Conservation (phyloP, 768 basidiomycete genomes). For the Cystobasidium ongulense region DNA sequence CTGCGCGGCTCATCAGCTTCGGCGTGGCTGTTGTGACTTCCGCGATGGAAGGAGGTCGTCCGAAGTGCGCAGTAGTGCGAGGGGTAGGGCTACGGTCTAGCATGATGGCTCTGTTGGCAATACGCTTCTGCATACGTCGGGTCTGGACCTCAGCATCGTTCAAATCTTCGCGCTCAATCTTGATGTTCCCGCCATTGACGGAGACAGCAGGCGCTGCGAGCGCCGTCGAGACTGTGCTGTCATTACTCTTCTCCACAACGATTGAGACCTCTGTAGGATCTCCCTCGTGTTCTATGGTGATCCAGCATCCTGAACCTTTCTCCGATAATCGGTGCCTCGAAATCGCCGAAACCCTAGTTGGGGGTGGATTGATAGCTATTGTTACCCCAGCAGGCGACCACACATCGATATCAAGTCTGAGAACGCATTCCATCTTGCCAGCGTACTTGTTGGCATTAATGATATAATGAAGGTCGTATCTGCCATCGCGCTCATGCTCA, state of each 20-base stretch:
- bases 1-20: constrained; percentile 39
- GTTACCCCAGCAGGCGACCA: constrained; percentile 77
- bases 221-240: constrained; percentile 41
- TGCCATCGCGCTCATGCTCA: constrained; percentile 55
- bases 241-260: neutral
- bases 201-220: constrained; percentile 75
- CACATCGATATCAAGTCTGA: constrained; percentile 33
- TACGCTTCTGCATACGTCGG: constrained; percentile 70
- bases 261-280: neutral
- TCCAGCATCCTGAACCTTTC: constrained; percentile 87
- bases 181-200: constrained; percentile 77
- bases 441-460: constrained; percentile 44
- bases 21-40: constrained; percentile 42
- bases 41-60: neutral
- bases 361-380: constrained; percentile 62
- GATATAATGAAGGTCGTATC: neutral
- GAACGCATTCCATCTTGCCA: constrained; percentile 37
- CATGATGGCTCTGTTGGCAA: constrained; percentile 76
- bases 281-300: constrained; percentile 69
- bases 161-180: constrained; percentile 81
- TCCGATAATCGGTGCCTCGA: constrained; percentile 75
- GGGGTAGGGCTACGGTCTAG: constrained; percentile 62
- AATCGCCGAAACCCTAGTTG: constrained; percentile 69
- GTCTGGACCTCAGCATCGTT: constrained; percentile 76
- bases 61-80: neutral